Evolutionary conservation across 176 grass and related monocot species (phyloP), one percentile per base, ranked within the genome.

Genomic region (Cenchrus purpureus): DNA sequence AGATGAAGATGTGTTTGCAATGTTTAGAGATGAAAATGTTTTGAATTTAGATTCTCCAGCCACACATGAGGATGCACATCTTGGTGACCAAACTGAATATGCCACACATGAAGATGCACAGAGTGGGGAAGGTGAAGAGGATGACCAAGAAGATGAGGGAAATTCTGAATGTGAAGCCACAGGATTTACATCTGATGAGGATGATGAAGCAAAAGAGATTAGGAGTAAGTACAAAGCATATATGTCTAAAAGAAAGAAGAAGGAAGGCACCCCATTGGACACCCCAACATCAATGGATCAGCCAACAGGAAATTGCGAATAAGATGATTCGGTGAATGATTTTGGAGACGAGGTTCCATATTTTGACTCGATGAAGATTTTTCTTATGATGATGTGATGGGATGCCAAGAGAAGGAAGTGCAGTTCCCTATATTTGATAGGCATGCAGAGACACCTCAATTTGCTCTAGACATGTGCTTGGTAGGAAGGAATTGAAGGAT

Each of bases 361-460:
- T 11, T 72, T 72, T 72, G 44, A 50, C 7, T 72, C 43, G 68
- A 25, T 25, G 25, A 25, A 25, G 25, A 72, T 49, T 17, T 22
- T 1, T 72, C 68, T 4, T 72, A 72, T 49, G 43, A 72, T 22
- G 68, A 72, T 72, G 64, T 67, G 64, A 67, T n/a, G n/a, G n/a
- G n/a, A 31, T 67, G 64, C 64, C 12, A 67, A 67, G 40, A 71
- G 68, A 42, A 71, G 68, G 42, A 71, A 71, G 42, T 71, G 68
- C 42, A 19, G 14, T 71, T 45, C 10, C 68, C 40, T 2, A 43
- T 71, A 20, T 71, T 71, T 71, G 68, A 71, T 71, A 71, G 68
- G 6, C 0, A 3, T 44, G 68, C 51, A 13, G 12, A 71, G 8
- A 44, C 17, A 46, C 68, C 68, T 44, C 42, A 71, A 2, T 71